Conservation (phyloP, 306 rosid species). For the Carpinus fangiana region DNA sequence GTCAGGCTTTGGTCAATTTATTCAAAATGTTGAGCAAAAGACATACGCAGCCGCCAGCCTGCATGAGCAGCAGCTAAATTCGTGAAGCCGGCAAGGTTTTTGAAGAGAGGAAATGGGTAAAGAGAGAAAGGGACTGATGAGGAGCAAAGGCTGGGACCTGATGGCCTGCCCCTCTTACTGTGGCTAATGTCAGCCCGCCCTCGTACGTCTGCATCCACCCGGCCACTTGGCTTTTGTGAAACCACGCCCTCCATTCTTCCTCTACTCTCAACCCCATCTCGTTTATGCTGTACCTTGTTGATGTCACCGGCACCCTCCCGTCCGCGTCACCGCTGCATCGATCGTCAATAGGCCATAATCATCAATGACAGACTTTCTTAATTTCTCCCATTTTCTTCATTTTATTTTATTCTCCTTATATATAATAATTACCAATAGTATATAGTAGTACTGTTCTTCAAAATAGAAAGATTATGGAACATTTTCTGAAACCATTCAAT, state of each 20-base stretch:
- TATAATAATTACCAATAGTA: no score
- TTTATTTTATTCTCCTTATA: no score
- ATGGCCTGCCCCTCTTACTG: constrained; percentile 82
- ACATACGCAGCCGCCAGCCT: no score
- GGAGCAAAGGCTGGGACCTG: constrained; percentile 59
- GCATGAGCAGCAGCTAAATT: constrained; percentile 1
- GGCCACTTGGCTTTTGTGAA: constrained; percentile 42
- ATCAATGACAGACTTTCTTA: no score
- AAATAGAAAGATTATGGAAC: neutral
- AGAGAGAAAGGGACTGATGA: constrained; percentile 49
- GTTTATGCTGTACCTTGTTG: constrained; percentile 60
- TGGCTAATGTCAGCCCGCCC: constrained; percentile 55
- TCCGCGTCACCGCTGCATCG: constrained; percentile 62
- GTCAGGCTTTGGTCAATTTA: no score
- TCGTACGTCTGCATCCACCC: constrained; percentile 64
- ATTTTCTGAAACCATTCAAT: neutral
- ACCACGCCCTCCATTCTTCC: constrained; percentile 68
- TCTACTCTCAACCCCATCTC: constrained; percentile 39
- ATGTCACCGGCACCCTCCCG: constrained; percentile 66
- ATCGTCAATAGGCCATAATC: no score
- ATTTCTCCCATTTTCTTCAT: no score
- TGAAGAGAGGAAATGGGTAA: constrained; percentile 56
- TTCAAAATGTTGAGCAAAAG: no score
- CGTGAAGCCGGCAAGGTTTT: constrained; percentile 42
- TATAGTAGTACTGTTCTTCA: no score